Evolutionary conservation across 257 asterid genomes (phyloP).

Genomic region (Coffea canephora): DNA sequence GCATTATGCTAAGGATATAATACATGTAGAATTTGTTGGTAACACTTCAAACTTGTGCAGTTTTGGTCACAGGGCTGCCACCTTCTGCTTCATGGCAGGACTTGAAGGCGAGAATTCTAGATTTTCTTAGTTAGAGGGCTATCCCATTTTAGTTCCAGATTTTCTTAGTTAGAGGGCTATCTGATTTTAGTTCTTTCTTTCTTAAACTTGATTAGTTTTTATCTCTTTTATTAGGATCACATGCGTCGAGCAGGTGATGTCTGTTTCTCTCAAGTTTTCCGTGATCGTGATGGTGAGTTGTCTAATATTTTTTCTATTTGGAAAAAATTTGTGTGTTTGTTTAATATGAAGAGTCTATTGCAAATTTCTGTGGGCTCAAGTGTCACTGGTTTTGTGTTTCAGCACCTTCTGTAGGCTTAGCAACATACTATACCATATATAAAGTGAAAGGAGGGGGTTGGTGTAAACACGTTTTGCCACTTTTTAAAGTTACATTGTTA

Average conservation of each 20-base stretch:
- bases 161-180: no score
- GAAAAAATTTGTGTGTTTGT: background rate
- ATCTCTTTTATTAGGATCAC: constrained; percentile 58
- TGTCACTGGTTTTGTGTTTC: background rate
- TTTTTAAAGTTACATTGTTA: no score
- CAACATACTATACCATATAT: no score
- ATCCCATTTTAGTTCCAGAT: background rate
- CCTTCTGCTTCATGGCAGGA: constrained; percentile 95
- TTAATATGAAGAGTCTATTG: background rate
- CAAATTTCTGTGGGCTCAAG: background rate
- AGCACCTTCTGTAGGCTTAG: background rate
- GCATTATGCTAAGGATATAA: background rate
- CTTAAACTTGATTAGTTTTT: background rate
- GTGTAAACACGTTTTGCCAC: no score
- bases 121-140: background rate
- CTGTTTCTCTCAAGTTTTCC: constrained; percentile 77
- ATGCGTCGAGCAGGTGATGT: constrained; percentile 96
- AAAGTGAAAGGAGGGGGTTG: no score
- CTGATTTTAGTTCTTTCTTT: background rate
- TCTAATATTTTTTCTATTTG: background rate
- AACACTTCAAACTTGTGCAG: constrained; percentile 34
- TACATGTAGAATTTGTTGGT: background rate
- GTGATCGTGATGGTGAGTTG: constrained; percentile 63
- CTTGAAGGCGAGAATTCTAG: constrained; percentile 55
- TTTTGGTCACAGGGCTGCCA: constrained; percentile 81